Evolutionary conservation across 2,329 filamentous ascomycete species (phyloP), one percentile per base, ranked within the genome.

Genomic region (Fusarium bulbicola): DNA sequence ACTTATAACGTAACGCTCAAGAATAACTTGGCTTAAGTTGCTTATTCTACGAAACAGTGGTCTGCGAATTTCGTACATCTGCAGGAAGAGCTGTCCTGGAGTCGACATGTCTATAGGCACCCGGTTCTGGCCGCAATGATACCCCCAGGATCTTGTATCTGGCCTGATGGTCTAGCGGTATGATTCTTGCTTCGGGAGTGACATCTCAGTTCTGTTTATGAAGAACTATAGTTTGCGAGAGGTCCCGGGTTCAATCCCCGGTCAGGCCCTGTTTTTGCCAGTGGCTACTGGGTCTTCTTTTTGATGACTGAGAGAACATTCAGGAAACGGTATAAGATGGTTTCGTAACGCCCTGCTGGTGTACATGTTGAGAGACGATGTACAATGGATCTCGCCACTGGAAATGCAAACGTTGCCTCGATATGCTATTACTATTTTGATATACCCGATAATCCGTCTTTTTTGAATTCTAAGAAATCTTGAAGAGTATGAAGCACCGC

Each of bases 181-280:
- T 69, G 66, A 69, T 69, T 69, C 66, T 69, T 69, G 66, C 66
- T 69, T 69, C 66, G 66, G 66, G 59, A 69, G 43, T 70, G 49
- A 65, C 66, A 65, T 69, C 66, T 69, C 66, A 40, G 66, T 70
- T 39, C 36, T 49, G 14, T 52, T 26, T n/a, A 15, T 6, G 21
- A 63, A 21, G 63, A 18, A 65, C 66, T 59, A 53, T 12, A 69
- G 59, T 40, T 77, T 84, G 82, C 82, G 82, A 83, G 82, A 84
- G 82, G 82, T 83, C 82, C 82, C 82, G 82, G 81, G 82, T 83
- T 84, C 82, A 82, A 84, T 83, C 81, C 82, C 81, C 82, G 82
- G 82, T 81, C 81, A 82, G 81, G 82, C 81, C 82, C 82, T 69
- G 34, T 40, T 68, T 68, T 67, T 68, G 63, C 34, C 20, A 5